These are phyloP conservation scores for Lotmaria passim DNA, from an alignment of 208 protist genomes.

Conservation along the genomic window DNA sequence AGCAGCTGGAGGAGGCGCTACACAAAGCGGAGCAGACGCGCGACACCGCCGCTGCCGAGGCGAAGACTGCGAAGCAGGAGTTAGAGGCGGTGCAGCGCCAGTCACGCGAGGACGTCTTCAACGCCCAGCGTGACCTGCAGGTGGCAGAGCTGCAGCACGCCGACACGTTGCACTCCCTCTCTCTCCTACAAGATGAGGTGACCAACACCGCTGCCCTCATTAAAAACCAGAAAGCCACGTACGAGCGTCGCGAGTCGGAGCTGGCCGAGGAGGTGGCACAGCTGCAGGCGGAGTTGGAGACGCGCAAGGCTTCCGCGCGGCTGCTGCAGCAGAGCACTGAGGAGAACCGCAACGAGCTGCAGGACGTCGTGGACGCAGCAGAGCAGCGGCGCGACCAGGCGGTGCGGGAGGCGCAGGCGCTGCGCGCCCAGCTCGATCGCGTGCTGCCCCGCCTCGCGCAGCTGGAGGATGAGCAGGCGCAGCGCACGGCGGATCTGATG, in stretches of 20 bases:
- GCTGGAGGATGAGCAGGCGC: conserved; percentile 57
- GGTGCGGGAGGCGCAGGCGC: conserved; percentile 35
- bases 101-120: conserved; percentile 53
- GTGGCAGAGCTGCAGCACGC: conserved; percentile 49
- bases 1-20: conserved; percentile 39
- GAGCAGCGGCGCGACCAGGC: conserved; percentile 35
- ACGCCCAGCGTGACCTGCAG: conserved; percentile 57
- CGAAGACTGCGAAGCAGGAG: conserved; percentile 36
- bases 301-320: conserved; percentile 32
- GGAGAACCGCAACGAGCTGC: conserved; percentile 31
- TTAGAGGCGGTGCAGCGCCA: conserved; percentile 27
- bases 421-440: conserved; percentile 51
- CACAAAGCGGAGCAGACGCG: conserved; percentile 30
- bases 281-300: conserved; percentile 38
- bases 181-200: conserved; percentile 35
- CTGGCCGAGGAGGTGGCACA: conserved; percentile 43
- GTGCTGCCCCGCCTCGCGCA: conserved; percentile 56
- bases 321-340: conserved; percentile 33
- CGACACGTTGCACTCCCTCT: conserved; percentile 45
- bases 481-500: conserved; percentile 56
- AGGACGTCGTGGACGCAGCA: conserved; percentile 27
- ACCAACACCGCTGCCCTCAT: conserved; percentile 35
- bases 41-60: conserved; percentile 37
- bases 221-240: conserved; percentile 47
- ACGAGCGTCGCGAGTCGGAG: conserved; percentile 42